Evolutionary conservation across 1,284 basidiomycete genomes (phyloP).

Genomic region (Trametes versicolor): DNA sequence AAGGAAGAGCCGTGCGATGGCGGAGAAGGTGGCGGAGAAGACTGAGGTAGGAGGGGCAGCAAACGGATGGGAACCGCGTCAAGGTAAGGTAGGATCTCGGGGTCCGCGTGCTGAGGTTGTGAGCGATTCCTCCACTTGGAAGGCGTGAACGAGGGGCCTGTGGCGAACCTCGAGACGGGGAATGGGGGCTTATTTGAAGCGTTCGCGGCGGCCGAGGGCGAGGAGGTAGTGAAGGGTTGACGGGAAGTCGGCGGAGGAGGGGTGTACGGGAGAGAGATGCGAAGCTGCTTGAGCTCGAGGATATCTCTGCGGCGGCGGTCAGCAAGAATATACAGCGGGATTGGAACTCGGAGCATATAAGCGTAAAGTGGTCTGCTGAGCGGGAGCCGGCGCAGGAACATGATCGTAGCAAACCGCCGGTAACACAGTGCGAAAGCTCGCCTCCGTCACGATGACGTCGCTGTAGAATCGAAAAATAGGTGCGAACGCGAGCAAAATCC

Average conservation of each 20-base stretch:
- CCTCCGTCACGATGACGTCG: conserved; percentile 34
- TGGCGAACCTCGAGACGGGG: conserved; percentile 43
- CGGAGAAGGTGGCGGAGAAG: conserved; percentile 17
- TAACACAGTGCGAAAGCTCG: conserved; percentile 8
- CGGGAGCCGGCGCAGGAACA: conserved; percentile 6
- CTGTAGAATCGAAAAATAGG: conserved; percentile 11
- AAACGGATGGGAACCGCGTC: conserved; percentile 47
- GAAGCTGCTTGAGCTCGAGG: conserved; percentile 50
- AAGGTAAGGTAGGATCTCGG: conserved; percentile 45
- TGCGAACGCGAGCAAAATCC: neutral
- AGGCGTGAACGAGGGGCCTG: conserved; percentile 40
- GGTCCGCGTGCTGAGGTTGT: conserved; percentile 37
- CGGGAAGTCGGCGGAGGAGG: conserved; percentile 39
- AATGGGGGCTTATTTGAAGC: conserved; percentile 31
- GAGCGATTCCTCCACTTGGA: conserved; percentile 45
- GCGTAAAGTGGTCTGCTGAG: conserved; percentile 1
- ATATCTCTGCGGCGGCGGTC: conserved; percentile 43
- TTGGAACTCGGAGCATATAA: neutral
- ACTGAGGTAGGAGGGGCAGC: conserved; percentile 41
- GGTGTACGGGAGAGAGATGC: conserved; percentile 46
- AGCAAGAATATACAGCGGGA: neutral
- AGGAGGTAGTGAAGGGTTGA: conserved; percentile 40
- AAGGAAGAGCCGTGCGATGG: conserved; percentile 8
- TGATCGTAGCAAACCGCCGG: conserved; percentile 11
- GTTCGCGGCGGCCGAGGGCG: conserved; percentile 27